phyloP scores from a whole-genome alignment of 495 filamentous ascomycete genomes.

The Lepidopterella palustris region DNA sequence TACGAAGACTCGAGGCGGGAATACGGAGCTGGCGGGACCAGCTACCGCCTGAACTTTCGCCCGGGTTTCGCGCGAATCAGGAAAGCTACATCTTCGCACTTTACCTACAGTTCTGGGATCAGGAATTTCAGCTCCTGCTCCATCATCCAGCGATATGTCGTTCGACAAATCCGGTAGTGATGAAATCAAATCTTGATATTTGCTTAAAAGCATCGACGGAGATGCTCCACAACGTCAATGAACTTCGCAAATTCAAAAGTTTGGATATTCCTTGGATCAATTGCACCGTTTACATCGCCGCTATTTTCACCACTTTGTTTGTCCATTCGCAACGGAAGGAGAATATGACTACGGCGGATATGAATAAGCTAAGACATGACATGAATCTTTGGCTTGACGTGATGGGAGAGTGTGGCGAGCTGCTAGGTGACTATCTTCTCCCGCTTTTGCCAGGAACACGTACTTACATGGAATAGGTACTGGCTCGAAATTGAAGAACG shows the following conservation, averaged over 20 bases:
- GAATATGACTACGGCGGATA: slow-evolving; percentile 47
- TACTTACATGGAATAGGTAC: slow-evolving; percentile 33
- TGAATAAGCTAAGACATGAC: slow-evolving; percentile 53
- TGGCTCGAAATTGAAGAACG: slow-evolving; percentile 26
- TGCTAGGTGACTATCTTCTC: slow-evolving; percentile 49
- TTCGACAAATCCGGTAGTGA: slow-evolving; percentile 52
- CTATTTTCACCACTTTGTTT: slow-evolving; percentile 66
- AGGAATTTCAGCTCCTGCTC: slow-evolving; percentile 48
- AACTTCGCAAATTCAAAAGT: slow-evolving; percentile 55
- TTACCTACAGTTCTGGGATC: slow-evolving; percentile 43
- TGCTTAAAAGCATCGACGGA: slow-evolving; percentile 60
- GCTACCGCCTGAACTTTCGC: slow-evolving; percentile 50
- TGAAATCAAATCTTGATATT: slow-evolving; percentile 57
- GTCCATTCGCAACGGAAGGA: slow-evolving; percentile 59
- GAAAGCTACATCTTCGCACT: slow-evolving; percentile 46
- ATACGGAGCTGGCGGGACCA: slow-evolving; percentile 50
- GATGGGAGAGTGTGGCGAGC: slow-evolving; percentile 55
- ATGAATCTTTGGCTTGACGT: slow-evolving; percentile 65
- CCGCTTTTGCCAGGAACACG: not conserved
- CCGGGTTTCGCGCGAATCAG: slow-evolving; percentile 41
- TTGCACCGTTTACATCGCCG: slow-evolving; percentile 61
- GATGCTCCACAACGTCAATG: slow-evolving; percentile 54
- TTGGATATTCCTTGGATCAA: slow-evolving; percentile 82
- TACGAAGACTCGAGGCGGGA: slow-evolving; percentile 56
- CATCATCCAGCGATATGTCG: slow-evolving; percentile 67